Percentiles rank a stretch among this genome's conserved stretches.
Conservation (phyloP, 148 eudicot genomes). For the Fagopyrum esculentum region DNA sequence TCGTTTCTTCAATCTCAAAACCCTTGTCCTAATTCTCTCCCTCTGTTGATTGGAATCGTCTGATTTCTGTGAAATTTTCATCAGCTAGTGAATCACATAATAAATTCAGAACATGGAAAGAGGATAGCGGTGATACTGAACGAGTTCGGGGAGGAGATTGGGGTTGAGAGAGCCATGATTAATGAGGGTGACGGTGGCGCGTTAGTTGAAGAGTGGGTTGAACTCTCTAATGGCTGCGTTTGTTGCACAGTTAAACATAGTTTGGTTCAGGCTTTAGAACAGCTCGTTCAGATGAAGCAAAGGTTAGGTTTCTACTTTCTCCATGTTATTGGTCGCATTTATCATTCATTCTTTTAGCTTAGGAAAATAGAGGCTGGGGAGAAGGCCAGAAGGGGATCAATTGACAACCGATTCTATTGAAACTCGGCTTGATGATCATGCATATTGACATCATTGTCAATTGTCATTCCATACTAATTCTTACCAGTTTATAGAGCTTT, state of each 20-base stretch:
- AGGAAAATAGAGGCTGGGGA: background rate
- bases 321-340: no score
- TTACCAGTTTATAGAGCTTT: background rate
- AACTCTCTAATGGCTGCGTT: conserved; percentile 88
- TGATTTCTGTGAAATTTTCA: background rate
- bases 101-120: conserved; percentile 80
- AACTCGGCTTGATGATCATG: no score
- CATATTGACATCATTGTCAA: background rate
- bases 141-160: conserved; percentile 94
- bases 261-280: conserved; percentile 91
- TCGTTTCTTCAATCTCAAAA: background rate
- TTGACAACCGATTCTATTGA: no score
- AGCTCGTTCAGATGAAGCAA: conserved; percentile 76
- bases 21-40: background rate
- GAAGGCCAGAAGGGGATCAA: no score
- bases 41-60: background rate
- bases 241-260: conserved; percentile 97
- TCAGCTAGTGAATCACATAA: conserved; percentile 79
- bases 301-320: conserved; percentile 28
- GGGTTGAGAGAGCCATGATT: conserved; percentile 95
- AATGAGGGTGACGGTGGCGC: conserved; percentile 87
- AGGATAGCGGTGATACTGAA: conserved; percentile 90
- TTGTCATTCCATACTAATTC: background rate
- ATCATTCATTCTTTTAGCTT: no score
- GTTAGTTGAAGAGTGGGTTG: conserved; percentile 93